Base-by-base conservation (phyloP, 352 stramenopile species). In the Pythium coloratum region DNA sequence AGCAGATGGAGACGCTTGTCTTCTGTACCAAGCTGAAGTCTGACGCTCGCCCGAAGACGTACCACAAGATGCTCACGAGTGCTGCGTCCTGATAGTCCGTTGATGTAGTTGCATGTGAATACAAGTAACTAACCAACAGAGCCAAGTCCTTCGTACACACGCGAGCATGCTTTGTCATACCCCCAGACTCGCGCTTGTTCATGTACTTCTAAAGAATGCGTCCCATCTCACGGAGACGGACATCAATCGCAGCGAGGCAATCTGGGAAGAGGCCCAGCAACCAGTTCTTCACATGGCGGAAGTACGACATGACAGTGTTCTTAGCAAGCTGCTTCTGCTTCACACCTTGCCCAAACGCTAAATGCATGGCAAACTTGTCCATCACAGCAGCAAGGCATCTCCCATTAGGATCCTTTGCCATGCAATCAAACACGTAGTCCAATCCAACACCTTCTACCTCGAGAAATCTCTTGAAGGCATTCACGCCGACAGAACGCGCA, bases 11-110 rank as follows among this genome's bases (percentile, higher is more conserved):
- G 16, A 67, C 1, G 24, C 51, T 67, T 1, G 67, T 24, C 33
- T 71, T 71, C 24, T 63, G 55, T 10, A 77, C 34, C 0, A 72
- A n/a, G 4, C 63, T 59, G 1, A 78, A 61, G 50, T 76, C 68
- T 2, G 68, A 78, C 3, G 68, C 72, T 2, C 72, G 61, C 0
- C 62, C 72, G 36, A 75, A 78, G 6, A 73, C 56, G 38, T 64
- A 73, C 59, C 73, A 79, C 14, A 72, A 6, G 6, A 72, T 16
- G n/a, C 46, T 64, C 34, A 78, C 20, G 20, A 76, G 13, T 12
- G 66, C 66, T 20, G 66, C 63, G 34, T 72, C 69, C 10, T 73
- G 67, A 28, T 65, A 65, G 44, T 70, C 64, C 1, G 64, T 51
- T 20, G 50, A 30, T 8, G 50, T 38, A 36, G 50, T 33, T 33